Conservation (phyloP, 169 alveolate genomes). For the Eimeria zaria region DNA sequence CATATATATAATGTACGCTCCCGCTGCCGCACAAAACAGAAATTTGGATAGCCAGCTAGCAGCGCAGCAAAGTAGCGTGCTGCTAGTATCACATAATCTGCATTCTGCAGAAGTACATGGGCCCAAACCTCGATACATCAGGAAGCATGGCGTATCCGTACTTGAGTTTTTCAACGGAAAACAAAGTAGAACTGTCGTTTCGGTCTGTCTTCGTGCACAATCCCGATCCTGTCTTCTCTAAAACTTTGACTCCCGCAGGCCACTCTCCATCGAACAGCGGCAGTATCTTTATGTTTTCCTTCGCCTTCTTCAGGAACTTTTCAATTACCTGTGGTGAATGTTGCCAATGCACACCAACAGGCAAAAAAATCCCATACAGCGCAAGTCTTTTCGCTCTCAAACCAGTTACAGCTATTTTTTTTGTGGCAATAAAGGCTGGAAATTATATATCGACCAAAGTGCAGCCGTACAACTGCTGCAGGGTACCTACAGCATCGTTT, state of each 20-base stretch:
- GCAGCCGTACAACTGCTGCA: neutral
- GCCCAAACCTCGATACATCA: constrained; percentile 64
- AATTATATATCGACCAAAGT: neutral
- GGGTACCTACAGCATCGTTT: constrained; percentile 82
- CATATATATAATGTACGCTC: neutral
- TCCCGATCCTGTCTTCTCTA: neutral
- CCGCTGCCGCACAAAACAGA: neutral
- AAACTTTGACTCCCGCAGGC: constrained; percentile 63
- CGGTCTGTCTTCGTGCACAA: neutral
- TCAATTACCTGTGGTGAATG: constrained; percentile 66
- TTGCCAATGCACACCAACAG: neutral
- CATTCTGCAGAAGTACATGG: constrained; percentile 76
- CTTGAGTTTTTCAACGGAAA: constrained; percentile 37
- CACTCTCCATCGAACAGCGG: constrained; percentile 71
- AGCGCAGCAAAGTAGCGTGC: neutral
- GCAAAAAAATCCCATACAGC: neutral
- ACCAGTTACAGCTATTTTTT: neutral
- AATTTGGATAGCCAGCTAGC: neutral
- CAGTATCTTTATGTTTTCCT: neutral
- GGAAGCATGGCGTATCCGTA: constrained; percentile 71
- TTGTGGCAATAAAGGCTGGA: neutral
- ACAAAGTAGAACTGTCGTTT: neutral
- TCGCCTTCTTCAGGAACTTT: constrained; percentile 52
- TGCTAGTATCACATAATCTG: constrained; percentile 30
- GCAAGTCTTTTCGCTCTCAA: neutral